phyloP scores from a whole-genome alignment of 371 early-diverging fungal species.

The Gilbertella persicaria region DNA sequence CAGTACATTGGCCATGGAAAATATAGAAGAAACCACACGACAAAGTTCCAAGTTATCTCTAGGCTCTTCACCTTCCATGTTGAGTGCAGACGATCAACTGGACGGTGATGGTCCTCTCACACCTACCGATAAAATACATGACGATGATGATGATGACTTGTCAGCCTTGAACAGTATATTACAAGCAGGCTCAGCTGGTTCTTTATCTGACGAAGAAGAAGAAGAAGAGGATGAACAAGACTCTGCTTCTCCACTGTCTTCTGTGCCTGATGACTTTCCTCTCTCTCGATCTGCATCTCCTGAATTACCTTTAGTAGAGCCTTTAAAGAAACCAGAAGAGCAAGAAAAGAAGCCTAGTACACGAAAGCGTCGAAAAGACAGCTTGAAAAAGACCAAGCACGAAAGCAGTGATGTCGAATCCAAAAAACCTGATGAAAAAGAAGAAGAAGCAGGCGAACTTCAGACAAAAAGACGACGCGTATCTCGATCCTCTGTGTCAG shows the following conservation, averaged over 20 bases:
- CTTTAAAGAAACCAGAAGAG: conserved; percentile 11
- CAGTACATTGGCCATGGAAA: no score
- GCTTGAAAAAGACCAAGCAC: conserved; percentile 2
- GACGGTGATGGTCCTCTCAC: conserved; percentile 32
- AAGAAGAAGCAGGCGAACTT: background rate
- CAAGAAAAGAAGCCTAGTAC: conserved; percentile 24
- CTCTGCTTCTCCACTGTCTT: conserved; percentile 39
- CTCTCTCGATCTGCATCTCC: conserved; percentile 41
- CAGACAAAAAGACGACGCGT: conserved; percentile 11
- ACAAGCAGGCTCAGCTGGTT: conserved; percentile 31
- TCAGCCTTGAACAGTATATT: conserved; percentile 26
- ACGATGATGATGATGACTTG: conserved; percentile 25
- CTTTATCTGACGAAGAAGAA: conserved; percentile 29
- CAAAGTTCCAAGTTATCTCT: conserved; percentile 45
- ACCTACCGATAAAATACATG: conserved; percentile 30
- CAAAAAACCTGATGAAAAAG: background rate
- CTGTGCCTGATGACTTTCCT: conserved; percentile 45
- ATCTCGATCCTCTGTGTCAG: conserved; percentile 2
- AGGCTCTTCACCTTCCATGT: conserved; percentile 46
- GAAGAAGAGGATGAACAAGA: conserved; percentile 21
- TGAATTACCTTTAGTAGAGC: conserved; percentile 14
- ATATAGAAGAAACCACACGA: conserved; percentile 18
- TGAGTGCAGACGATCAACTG: conserved; percentile 35
- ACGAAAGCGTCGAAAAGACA: conserved; percentile 18
- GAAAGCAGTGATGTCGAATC: conserved; percentile 19